Evolutionary conservation across 129 eudicot species (phyloP).

Genomic region (Pulicaria dysenterica): DNA sequence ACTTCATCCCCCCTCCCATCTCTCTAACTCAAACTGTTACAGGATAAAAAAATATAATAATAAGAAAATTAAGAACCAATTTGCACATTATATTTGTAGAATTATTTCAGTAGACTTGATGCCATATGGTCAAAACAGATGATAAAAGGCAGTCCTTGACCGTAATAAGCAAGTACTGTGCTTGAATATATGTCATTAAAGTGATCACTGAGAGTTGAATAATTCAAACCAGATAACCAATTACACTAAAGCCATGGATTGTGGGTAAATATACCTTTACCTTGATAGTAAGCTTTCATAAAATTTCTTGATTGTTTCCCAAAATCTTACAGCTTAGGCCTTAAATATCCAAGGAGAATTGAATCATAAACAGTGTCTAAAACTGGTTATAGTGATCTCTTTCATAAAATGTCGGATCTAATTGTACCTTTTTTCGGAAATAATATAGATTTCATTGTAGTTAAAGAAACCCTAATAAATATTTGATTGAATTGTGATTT

Average conservation of each 20-base stretch:
- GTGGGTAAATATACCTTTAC: neutral
- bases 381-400: neutral
- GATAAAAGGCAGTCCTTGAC: neutral
- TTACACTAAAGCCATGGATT: neutral
- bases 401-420: neutral
- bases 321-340: neutral
- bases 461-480: constrained; percentile 7
- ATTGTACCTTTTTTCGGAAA: neutral
- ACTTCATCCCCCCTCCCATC: constrained; percentile 34
- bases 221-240: no score
- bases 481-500: constrained; percentile 8
- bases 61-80: neutral
- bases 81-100: no score
- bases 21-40: constrained; percentile 21
- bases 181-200: neutral
- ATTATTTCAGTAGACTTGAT: no score
- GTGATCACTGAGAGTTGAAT: neutral
- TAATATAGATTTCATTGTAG: neutral
- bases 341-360: neutral
- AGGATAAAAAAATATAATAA: neutral
- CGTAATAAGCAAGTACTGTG: neutral
- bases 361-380: neutral
- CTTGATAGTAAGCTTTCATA: neutral
- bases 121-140: neutral
- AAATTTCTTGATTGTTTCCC: neutral